Percentiles rank a stretch among this genome's conserved stretches.
Evolutionary conservation across 2,329 filamentous ascomycete species (phyloP).

Genomic region (Bertia moriformis): DNA sequence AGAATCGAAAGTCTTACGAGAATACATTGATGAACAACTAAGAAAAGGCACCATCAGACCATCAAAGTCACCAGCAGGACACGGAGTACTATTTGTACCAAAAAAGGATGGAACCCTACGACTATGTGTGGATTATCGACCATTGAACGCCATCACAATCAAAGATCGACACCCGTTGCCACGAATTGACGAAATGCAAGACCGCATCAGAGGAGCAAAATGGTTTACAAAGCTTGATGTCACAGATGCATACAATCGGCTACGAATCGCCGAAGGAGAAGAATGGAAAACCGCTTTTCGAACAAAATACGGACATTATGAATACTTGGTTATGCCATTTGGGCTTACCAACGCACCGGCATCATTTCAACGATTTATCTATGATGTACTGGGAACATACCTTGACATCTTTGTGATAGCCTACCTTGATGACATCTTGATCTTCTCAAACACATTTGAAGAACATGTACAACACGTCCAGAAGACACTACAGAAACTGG

Average conservation of each 20-base stretch:
- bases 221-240: conserved; percentile 12
- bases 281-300: conserved; percentile 6
- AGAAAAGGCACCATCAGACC: conserved; percentile 7
- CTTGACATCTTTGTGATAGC: conserved; percentile 5
- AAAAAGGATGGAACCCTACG: conserved; percentile 5
- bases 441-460: conserved; percentile 3
- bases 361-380: conserved; percentile 6
- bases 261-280: not conserved
- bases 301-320: conserved; percentile 1
- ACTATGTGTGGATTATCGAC: conserved; percentile 11
- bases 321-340: conserved; percentile 14
- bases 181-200: conserved; percentile 9
- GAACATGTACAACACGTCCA: conserved; percentile 2
- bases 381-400: conserved; percentile 5
- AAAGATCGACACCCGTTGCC: conserved; percentile 12
- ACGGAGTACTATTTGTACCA: conserved; percentile 6
- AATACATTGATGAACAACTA: conserved; percentile 7
- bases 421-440: conserved; percentile 7
- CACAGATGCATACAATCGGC: conserved; percentile 4
- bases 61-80: conserved; percentile 6
- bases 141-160: conserved; percentile 9
- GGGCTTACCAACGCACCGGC: conserved; percentile 8
- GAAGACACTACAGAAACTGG: conserved; percentile 2
- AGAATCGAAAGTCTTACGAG: conserved; percentile 6
- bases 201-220: conserved; percentile 5